phyloP scores from a whole-genome alignment of 768 basidiomycete species.

The Mycena indigotica region DNA sequence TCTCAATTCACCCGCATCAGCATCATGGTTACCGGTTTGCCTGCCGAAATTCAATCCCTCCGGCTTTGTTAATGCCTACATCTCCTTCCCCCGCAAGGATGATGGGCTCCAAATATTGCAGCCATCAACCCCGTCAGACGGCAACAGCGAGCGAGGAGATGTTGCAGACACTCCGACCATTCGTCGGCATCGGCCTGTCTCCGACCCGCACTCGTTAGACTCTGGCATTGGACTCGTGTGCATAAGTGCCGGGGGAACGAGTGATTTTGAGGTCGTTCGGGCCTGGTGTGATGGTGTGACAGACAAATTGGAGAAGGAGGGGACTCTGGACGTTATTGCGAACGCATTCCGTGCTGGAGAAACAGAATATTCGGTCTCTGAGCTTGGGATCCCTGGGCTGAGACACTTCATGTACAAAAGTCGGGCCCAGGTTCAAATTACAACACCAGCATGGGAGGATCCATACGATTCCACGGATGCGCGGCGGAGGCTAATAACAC shows the following conservation, averaged over 20 bases:
- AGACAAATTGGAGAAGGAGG: constrained; percentile 68
- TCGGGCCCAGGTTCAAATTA: constrained; percentile 85
- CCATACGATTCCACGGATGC: constrained; percentile 71
- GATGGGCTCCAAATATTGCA: constrained; percentile 25
- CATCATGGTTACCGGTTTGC: constrained; percentile 94
- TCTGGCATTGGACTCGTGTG: constrained; percentile 69
- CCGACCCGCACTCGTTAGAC: constrained; percentile 22
- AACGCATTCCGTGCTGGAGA: constrained; percentile 48
- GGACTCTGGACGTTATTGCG: constrained; percentile 53
- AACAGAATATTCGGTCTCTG: constrained; percentile 69
- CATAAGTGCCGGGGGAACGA: constrained; percentile 74
- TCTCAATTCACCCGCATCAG: constrained; percentile 72
- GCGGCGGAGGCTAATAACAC: constrained; percentile 71
- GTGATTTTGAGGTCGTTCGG: constrained; percentile 84
- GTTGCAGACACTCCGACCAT: constrained; percentile 18
- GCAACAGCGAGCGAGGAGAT: constrained; percentile 7
- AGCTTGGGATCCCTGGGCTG: constrained; percentile 85
- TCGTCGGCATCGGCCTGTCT: neutral
- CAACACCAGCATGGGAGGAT: constrained; percentile 82
- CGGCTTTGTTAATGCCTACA: constrained; percentile 90
- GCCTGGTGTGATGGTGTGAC: constrained; percentile 72
- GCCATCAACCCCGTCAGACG: constrained; percentile 19
- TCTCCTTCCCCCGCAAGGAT: constrained; percentile 65
- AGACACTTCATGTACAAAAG: constrained; percentile 97
- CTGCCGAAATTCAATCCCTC: constrained; percentile 90